These are phyloP conservation scores for Alternaria metachromatica DNA, from an alignment of 2,329 filamentous ascomycete species.

Conservation along the genomic window DNA sequence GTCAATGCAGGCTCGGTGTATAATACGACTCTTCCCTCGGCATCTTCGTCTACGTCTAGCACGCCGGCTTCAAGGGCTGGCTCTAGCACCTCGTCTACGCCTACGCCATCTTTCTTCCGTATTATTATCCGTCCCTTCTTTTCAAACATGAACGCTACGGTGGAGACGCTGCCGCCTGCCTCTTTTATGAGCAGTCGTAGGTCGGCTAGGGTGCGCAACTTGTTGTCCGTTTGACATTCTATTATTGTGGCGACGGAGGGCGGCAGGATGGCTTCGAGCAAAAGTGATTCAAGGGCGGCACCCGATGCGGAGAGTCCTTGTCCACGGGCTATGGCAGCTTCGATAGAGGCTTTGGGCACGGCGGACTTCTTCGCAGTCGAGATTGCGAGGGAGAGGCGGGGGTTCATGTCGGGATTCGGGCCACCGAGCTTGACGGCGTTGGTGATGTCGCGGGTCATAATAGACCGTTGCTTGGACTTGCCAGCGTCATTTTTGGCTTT, in stretches of 20 bases:
- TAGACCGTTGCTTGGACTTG: constrained; percentile 74
- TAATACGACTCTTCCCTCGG: constrained; percentile 73
- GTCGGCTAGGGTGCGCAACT: constrained; percentile 74
- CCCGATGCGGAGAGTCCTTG: constrained; percentile 82
- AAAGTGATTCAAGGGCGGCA: constrained; percentile 75
- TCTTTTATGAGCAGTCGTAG: constrained; percentile 75
- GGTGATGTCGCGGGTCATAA: constrained; percentile 75
- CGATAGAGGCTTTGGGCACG: constrained; percentile 83
- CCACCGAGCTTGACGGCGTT: constrained; percentile 79
- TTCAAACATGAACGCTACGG: constrained; percentile 84
- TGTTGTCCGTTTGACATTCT: constrained; percentile 86
- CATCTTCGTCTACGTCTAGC: constrained; percentile 72
- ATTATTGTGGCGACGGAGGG: constrained; percentile 77
- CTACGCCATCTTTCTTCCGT: constrained; percentile 62
- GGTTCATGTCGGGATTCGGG: constrained; percentile 74
- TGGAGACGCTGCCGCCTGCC: constrained; percentile 70
- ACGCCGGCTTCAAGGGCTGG: constrained; percentile 85
- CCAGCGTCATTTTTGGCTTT: constrained; percentile 85
- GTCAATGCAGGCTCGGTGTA: constrained; percentile 72
- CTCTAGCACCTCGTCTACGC: constrained; percentile 77
- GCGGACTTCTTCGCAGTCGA: constrained; percentile 81
- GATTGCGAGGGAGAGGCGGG: constrained; percentile 76
- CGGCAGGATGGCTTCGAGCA: constrained; percentile 81
- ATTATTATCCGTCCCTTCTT: constrained; percentile 79
- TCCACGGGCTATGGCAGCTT: constrained; percentile 84